phyloP scores from a whole-genome alignment of 2,329 filamentous ascomycete genomes.

The Endocalyx cinctus region DNA sequence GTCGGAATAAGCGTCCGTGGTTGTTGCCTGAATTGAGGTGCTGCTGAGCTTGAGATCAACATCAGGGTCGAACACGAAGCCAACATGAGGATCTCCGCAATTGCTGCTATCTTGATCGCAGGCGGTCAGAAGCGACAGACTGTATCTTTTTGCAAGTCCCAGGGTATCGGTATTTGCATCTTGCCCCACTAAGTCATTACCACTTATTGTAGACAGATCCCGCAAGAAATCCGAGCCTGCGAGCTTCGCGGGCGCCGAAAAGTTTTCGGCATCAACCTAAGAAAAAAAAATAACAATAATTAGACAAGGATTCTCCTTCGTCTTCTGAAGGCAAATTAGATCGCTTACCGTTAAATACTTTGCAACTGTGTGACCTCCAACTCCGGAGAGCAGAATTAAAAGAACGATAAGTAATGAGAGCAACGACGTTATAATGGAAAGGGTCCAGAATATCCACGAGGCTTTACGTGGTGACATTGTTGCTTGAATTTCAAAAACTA shows the following conservation, averaged over 20 bases:
- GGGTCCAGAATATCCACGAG: conserved; percentile 7
- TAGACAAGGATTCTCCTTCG: not conserved
- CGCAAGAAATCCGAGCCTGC: conserved; percentile 24
- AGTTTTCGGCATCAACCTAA: conserved; percentile 25
- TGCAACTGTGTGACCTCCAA: conserved; percentile 19
- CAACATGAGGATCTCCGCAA: conserved; percentile 24
- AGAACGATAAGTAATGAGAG: conserved; percentile 20
- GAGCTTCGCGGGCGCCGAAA: conserved; percentile 27
- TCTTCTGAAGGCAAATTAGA: not conserved
- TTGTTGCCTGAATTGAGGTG: conserved; percentile 16
- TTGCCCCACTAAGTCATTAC: conserved; percentile 27
- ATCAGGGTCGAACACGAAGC: conserved; percentile 27
- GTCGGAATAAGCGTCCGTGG: conserved; percentile 14
- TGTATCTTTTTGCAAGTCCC: conserved; percentile 25
- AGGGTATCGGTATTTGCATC: conserved; percentile 21
- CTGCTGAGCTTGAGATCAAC: conserved; percentile 24
- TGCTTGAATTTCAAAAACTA: not conserved
- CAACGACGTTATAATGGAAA: conserved; percentile 17
- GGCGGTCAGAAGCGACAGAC: conserved; percentile 27
- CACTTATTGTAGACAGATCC: conserved; percentile 27
- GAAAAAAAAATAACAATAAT: conserved; percentile 3
- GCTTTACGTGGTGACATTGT: conserved; percentile 10
- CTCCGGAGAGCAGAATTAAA: conserved; percentile 26
- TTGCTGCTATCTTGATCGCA: conserved; percentile 22
- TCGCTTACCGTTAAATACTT: conserved; percentile 30